phyloP scores from a whole-genome alignment of 78 protist genomes.

The Dictyostelium intermedium region DNA sequence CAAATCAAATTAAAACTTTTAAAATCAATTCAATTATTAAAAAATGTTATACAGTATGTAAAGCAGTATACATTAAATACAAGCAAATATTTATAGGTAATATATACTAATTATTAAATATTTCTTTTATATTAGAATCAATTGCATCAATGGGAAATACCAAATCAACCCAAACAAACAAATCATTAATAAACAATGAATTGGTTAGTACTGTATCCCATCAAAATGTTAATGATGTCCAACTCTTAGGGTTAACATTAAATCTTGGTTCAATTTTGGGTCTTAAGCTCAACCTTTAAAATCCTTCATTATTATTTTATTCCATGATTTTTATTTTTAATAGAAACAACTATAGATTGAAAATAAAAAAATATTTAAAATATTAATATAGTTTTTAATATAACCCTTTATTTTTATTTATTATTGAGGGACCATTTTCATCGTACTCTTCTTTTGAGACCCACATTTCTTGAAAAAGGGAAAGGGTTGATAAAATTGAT shows the following conservation, averaged over 20 bases:
- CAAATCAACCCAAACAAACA: background rate
- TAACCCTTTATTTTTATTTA: background rate
- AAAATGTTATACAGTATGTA: too few species aligned
- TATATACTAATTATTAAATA: background rate
- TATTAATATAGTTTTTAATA: background rate
- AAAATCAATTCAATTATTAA: too few species aligned
- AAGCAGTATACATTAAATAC: too few species aligned
- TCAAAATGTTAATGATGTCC: background rate
- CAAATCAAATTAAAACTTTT: too few species aligned
- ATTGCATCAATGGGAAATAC: background rate
- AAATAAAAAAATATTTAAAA: background rate
- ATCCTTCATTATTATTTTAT: background rate
- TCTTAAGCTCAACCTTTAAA: background rate
- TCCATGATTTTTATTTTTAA: too few species aligned
- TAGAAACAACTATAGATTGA: too few species aligned
- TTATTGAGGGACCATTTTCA: slow-evolving; percentile 4
- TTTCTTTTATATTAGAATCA: background rate
- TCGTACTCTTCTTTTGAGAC: background rate
- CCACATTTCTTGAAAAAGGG: background rate
- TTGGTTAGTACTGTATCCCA: background rate
- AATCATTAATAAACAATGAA: background rate
- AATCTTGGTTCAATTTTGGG: background rate
- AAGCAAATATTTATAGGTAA: too few species aligned
- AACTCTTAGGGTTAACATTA: background rate
- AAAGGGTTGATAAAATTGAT: slow-evolving; percentile 91